A percentile compares a stretch with the other conserved stretches of the same genome.
Evolutionary conservation across 2,329 filamentous ascomycete genomes (phyloP).

Genomic region (Cladosporium sp.): DNA sequence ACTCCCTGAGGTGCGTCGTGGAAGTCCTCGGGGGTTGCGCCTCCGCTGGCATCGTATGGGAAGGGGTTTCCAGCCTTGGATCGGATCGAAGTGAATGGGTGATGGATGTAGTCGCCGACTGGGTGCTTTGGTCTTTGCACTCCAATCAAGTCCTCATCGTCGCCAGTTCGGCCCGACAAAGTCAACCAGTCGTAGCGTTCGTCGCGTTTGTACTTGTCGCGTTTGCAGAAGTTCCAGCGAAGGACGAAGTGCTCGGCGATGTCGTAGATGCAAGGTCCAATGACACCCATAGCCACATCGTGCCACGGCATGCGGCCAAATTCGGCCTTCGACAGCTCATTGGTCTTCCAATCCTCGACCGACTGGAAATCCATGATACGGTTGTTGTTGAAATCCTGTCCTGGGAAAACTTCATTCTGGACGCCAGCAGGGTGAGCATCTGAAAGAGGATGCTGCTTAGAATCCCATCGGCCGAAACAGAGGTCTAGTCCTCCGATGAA

Average conservation of each 20-base stretch:
- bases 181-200: constrained; percentile 78
- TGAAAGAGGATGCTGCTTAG: constrained; percentile 74
- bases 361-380: constrained; percentile 92
- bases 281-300: constrained; percentile 86
- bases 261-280: constrained; percentile 85
- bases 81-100: constrained; percentile 67
- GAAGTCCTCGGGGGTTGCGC: constrained; percentile 18
- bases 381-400: constrained; percentile 98
- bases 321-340: constrained; percentile 85
- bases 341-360: constrained; percentile 86
- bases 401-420: constrained; percentile 80
- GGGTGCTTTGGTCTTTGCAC: constrained; percentile 87
- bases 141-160: constrained; percentile 78
- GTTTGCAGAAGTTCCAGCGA: constrained; percentile 94
- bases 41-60: constrained; percentile 8
- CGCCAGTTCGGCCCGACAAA: constrained; percentile 67
- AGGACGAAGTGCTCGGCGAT: constrained; percentile 94
- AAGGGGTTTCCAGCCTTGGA: constrained; percentile 51
- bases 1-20: constrained; percentile 25
- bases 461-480: constrained; percentile 94
- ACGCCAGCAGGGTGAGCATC: constrained; percentile 85
- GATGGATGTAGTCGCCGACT: constrained; percentile 78
- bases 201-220: constrained; percentile 95
- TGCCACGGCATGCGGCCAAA: constrained; percentile 98
- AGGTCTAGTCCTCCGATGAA: constrained; percentile 94